Percentiles rank a stretch among this genome's conserved stretches.
These are phyloP conservation scores for Calamus simplicifolius DNA, from an alignment of 176 grass and related monocot species.

Conservation along the genomic window DNA sequence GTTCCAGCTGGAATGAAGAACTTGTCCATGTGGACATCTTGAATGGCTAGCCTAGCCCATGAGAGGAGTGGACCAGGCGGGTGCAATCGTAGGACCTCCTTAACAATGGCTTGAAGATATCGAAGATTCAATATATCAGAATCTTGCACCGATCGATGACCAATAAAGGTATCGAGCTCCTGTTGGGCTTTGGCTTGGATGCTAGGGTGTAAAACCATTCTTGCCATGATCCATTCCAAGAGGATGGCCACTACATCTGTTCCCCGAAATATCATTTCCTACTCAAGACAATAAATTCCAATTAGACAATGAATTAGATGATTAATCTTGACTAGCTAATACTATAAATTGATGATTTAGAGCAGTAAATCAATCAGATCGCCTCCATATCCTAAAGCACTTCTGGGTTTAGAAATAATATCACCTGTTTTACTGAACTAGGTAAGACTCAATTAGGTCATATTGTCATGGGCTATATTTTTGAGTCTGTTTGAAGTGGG, in stretches of 20 bases:
- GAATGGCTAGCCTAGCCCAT: slow-evolving; percentile 21
- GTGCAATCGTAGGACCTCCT: slow-evolving; percentile 32
- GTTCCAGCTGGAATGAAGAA: slow-evolving; percentile 20
- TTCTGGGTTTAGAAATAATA: too few species aligned
- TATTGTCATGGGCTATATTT: too few species aligned
- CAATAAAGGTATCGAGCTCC: slow-evolving; percentile 11
- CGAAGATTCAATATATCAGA: slow-evolving; percentile 1
- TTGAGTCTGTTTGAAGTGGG: too few species aligned
- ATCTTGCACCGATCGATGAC: neutral
- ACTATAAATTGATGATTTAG: too few species aligned
- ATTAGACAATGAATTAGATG: too few species aligned
- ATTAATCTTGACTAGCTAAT: too few species aligned
- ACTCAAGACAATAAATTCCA: neutral
- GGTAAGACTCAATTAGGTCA: too few species aligned
- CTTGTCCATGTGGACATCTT: slow-evolving; percentile 11
- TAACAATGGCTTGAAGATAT: slow-evolving; percentile 17
- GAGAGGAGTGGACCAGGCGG: slow-evolving; percentile 38
- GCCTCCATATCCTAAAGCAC: too few species aligned
- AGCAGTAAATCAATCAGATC: too few species aligned
- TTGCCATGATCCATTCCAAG: slow-evolving; percentile 35
- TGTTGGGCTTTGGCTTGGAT: slow-evolving; percentile 24
- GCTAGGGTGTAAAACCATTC: slow-evolving; percentile 22
- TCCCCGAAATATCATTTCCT: slow-evolving; percentile 43
- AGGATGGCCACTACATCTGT: slow-evolving; percentile 32
- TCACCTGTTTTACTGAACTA: too few species aligned